These are phyloP conservation scores for Gryganskiella cystojenkinii DNA, from an alignment of 192 early-diverging fungal genomes.

Conservation along the genomic window DNA sequence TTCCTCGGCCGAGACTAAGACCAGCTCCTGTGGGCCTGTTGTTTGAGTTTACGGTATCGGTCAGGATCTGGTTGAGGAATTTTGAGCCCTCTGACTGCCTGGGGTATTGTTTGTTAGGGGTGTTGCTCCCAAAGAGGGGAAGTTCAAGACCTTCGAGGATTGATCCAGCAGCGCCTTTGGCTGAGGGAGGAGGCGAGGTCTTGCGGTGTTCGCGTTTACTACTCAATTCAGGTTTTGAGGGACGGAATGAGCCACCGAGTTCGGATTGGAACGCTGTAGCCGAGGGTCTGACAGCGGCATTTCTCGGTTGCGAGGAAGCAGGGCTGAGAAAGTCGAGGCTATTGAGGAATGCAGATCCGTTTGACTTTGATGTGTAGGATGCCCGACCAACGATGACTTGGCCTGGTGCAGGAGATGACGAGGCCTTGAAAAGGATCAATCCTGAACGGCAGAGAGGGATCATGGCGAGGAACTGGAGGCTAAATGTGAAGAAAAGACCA, in stretches of 20 bases:
- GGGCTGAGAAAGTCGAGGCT: slow-evolving; percentile 49
- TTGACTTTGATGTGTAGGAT: slow-evolving; percentile 37
- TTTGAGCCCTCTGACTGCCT: no score
- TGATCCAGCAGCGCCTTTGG: background rate
- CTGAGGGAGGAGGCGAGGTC: background rate
- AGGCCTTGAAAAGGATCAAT: background rate
- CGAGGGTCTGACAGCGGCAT: background rate
- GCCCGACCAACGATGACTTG: background rate
- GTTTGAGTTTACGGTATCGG: background rate
- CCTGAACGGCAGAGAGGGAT: slow-evolving; percentile 17
- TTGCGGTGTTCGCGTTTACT: slow-evolving; percentile 16
- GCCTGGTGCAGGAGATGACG: background rate
- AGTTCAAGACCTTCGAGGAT: slow-evolving; percentile 6
- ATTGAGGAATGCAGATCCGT: slow-evolving; percentile 44
- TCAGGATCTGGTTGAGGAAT: background rate
- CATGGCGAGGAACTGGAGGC: background rate
- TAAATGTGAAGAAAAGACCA: no score
- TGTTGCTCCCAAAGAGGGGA: slow-evolving; percentile 1
- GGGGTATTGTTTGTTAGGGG: no score
- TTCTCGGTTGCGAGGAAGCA: slow-evolving; percentile 4
- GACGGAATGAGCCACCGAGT: background rate
- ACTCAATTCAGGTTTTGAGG: background rate
- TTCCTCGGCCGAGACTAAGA: background rate
- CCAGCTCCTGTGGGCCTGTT: background rate
- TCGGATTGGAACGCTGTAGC: slow-evolving; percentile 5